Conservation (phyloP, 345 rosid species). For the Acer negundo region DNA sequence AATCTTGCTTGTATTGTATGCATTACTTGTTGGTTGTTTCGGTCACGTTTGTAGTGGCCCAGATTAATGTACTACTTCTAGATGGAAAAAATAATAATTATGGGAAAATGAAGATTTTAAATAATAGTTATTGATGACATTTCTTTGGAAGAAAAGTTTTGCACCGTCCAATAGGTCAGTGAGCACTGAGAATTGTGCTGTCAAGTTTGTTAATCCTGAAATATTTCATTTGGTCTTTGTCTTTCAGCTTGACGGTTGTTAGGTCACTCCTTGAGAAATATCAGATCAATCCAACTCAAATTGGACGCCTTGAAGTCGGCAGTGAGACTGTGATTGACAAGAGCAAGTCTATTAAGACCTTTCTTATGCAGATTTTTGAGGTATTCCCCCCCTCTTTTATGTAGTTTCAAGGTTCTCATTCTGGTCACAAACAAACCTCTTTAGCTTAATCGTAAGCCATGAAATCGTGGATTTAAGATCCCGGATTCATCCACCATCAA, state of each 20-base stretch:
- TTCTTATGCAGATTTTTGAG: conserved; percentile 96
- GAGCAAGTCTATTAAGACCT: conserved; percentile 98
- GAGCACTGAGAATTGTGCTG: neutral
- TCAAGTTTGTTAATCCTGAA: neutral
- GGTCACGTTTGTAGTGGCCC: neutral
- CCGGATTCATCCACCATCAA: neutral
- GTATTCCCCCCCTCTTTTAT: conserved; percentile 29
- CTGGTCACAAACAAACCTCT: neutral
- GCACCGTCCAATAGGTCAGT: neutral
- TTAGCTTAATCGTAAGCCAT: neutral
- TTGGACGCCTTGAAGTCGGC: conserved; percentile 80
- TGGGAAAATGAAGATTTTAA: neutral
- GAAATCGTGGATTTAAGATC: neutral
- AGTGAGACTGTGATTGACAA: conserved; percentile 96
- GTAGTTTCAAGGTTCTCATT: neutral
- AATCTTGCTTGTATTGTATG: neutral
- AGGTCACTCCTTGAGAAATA: conserved; percentile 33
- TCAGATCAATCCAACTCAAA: conserved; percentile 19
- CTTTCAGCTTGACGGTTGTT: conserved; percentile 16
- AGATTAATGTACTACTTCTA: neutral
- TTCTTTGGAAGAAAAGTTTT: neutral
- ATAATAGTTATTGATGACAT: neutral
- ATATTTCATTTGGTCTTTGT: neutral
- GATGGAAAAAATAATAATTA: neutral
- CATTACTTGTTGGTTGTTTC: neutral